A percentile compares a stretch with the other conserved stretches of the same genome.
Conservation (phyloP, 2,329 filamentous ascomycete species). For the Alternaria ventricosa region DNA sequence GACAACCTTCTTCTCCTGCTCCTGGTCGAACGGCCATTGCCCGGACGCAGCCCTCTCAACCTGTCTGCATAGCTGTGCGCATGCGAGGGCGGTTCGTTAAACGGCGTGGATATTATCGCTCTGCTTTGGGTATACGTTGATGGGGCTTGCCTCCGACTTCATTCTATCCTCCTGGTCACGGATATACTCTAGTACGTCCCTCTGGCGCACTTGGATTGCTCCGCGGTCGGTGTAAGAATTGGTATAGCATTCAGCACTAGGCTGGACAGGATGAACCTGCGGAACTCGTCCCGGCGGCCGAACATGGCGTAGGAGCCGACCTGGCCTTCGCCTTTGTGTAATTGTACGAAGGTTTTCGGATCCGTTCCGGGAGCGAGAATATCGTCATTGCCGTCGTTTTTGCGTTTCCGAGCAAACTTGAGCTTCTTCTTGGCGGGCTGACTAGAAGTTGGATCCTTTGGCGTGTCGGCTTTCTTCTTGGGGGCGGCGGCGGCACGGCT, state of each 20-base stretch:
- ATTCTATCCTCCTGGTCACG: not conserved
- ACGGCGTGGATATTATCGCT: not conserved
- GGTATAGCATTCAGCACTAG: not conserved
- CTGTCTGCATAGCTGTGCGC: not conserved
- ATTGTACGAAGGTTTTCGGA: not conserved
- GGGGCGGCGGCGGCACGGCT: too few species aligned
- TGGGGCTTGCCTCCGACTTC: not conserved
- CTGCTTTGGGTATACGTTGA: not conserved
- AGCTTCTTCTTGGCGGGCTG: too few species aligned
- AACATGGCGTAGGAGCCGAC: not conserved
- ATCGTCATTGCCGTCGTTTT: not conserved
- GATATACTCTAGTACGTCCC: not conserved
- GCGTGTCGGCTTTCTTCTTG: not conserved
- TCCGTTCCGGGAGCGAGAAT: not conserved
- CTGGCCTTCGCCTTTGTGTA: not conserved
- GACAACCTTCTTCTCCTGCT: not conserved
- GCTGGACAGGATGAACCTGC: not conserved
- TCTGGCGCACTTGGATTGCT: not conserved
- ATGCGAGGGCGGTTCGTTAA: not conserved
- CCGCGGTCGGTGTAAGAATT: not conserved
- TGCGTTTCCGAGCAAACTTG: not conserved
- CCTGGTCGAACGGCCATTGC: not conserved
- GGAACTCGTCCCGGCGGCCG: not conserved
- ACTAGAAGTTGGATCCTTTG: not conserved
- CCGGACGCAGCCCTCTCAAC: not conserved